Conservation (phyloP, 768 basidiomycete genomes). For the Pleurotus cornucopiae region DNA sequence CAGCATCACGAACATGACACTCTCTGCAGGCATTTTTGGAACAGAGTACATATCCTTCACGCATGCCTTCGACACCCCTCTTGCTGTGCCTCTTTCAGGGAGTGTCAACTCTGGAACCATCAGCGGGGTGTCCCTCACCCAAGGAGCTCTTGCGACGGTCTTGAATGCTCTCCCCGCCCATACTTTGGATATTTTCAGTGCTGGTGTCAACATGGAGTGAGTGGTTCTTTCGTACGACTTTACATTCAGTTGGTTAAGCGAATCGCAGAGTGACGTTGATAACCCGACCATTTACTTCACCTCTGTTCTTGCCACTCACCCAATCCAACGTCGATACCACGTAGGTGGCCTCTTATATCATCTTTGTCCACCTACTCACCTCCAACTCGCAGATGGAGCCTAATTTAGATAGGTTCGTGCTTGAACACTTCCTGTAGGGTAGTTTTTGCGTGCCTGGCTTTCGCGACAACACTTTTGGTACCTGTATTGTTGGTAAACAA, state of each 20-base stretch:
- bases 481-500: no score
- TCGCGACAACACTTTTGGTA: no score
- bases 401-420: no score
- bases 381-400: not conserved
- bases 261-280: not conserved
- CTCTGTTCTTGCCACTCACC: not conserved
- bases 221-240: not conserved
- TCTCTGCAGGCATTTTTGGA: not conserved
- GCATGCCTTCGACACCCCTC: not conserved
- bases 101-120: conserved; percentile 1
- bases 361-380: not conserved
- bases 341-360: not conserved
- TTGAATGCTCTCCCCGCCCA: not conserved
- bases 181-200: not conserved
- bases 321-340: not conserved
- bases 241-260: no score
- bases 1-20: not conserved
- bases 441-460: no score
- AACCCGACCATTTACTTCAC: not conserved
- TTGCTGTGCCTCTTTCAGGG: not conserved
- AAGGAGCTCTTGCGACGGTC: not conserved
- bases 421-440: no score
- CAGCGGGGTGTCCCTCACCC: not conserved
- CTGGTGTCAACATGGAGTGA: not conserved
- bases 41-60: not conserved